These are phyloP conservation scores for Agrocybe praecox DNA, from an alignment of 768 basidiomycete genomes.

Conservation along the genomic window DNA sequence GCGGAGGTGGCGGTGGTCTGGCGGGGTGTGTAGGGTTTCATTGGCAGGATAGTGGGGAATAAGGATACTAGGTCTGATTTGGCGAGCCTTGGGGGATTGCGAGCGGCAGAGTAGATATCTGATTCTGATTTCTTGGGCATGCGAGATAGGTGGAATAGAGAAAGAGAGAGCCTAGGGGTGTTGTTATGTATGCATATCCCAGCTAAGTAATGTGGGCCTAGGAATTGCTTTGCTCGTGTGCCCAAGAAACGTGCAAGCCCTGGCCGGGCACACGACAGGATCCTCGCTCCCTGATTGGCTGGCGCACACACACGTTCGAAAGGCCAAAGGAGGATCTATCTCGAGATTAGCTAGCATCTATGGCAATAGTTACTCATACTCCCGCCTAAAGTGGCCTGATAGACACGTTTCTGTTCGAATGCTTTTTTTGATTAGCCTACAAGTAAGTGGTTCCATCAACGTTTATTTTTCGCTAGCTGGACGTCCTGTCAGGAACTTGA, in stretches of 20 bases:
- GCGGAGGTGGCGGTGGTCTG: slow-evolving; percentile 3
- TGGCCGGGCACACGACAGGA: slow-evolving; percentile 32
- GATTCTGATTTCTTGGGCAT: slow-evolving; percentile 18
- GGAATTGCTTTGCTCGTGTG: slow-evolving; percentile 32
- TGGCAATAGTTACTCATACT: too few relatives aligned
- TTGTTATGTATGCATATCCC: background rate
- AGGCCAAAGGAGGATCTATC: slow-evolving; percentile 1
- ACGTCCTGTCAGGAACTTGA: too few relatives aligned
- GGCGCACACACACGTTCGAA: slow-evolving; percentile 31
- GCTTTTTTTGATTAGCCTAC: too few relatives aligned
- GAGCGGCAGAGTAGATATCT: slow-evolving; percentile 33
- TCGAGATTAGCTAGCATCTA: too few relatives aligned
- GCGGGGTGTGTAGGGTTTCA: slow-evolving; percentile 17
- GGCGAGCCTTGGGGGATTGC: slow-evolving; percentile 40
- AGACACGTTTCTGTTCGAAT: too few relatives aligned
- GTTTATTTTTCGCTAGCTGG: too few relatives aligned
- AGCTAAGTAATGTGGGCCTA: slow-evolving; percentile 2
- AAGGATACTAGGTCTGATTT: slow-evolving; percentile 26
- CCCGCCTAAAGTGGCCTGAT: too few relatives aligned
- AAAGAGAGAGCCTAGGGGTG: background rate
- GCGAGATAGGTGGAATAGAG: slow-evolving; percentile 1
- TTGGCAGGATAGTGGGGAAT: slow-evolving; percentile 22
- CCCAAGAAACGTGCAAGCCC: slow-evolving; percentile 30
- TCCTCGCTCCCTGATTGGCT: slow-evolving; percentile 28
- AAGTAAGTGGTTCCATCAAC: too few relatives aligned